Evolutionary conservation across 2,329 filamentous ascomycete genomes (phyloP).

Genomic region (Sclerotinia trifoliorum): DNA sequence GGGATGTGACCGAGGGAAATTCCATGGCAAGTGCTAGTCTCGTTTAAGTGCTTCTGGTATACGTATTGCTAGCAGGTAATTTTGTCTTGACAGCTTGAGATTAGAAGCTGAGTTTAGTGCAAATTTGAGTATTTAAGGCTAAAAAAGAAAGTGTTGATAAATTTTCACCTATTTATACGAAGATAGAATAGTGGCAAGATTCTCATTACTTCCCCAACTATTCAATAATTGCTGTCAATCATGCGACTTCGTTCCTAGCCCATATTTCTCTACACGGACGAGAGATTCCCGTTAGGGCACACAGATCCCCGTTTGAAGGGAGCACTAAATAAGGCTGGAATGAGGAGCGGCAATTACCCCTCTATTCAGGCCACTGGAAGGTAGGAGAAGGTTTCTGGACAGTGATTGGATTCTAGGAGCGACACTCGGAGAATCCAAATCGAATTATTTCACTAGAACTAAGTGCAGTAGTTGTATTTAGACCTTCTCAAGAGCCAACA

Average conservation of each 20-base stretch:
- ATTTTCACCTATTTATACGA: not conserved
- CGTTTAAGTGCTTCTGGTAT: not conserved
- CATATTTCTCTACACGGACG: not conserved
- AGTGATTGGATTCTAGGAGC: not conserved
- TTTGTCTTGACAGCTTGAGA: not conserved
- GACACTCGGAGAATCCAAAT: not conserved
- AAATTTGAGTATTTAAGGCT: not conserved
- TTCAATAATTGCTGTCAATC: not conserved
- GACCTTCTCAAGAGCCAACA: not conserved
- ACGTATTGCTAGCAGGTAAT: not conserved
- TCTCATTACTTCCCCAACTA: not conserved
- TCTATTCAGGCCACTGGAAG: not conserved
- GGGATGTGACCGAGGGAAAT: not conserved
- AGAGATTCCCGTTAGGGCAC: not conserved
- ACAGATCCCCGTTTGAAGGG: not conserved
- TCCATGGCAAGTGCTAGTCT: not conserved
- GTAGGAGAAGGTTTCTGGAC: not conserved
- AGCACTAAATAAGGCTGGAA: not conserved
- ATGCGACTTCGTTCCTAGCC: not conserved
- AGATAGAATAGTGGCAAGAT: not conserved
- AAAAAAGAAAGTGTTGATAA: not conserved
- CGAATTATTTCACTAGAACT: too few relatives aligned
- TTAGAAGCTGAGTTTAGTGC: not conserved
- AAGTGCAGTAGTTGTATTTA: not conserved
- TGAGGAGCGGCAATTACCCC: not conserved